Evolutionary conservation across 768 basidiomycete species (phyloP).

Genomic region (Suillus luteus): DNA sequence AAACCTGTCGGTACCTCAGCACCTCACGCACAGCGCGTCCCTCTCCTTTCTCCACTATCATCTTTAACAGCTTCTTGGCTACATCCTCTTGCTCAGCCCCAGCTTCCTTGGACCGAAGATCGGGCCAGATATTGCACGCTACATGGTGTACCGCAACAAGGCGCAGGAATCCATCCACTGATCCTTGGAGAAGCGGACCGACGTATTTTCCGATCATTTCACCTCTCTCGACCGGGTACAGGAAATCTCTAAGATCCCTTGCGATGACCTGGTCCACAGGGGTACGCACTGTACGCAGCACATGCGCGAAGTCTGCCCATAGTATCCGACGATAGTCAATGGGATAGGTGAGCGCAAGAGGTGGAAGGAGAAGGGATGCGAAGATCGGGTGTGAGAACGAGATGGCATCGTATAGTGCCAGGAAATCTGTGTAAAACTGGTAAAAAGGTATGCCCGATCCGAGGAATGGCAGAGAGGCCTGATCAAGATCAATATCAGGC

Average conservation of each 20-base stretch:
- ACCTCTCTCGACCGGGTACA: slow-evolving; percentile 69
- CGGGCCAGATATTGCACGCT: slow-evolving; percentile 73
- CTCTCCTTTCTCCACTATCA: slow-evolving; percentile 52
- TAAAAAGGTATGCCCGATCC: slow-evolving; percentile 78
- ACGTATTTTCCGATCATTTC: slow-evolving; percentile 68
- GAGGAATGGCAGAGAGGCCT: slow-evolving; percentile 58
- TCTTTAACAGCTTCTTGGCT: slow-evolving; percentile 48
- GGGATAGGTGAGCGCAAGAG: slow-evolving; percentile 75
- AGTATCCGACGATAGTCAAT: slow-evolving; percentile 81
- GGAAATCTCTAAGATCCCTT: slow-evolving; percentile 55
- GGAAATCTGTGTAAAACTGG: slow-evolving; percentile 91
- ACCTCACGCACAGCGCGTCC: slow-evolving; percentile 52
- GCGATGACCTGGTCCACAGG: slow-evolving; percentile 54
- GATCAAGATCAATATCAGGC: slow-evolving; percentile 43
- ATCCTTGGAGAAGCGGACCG: slow-evolving; percentile 47
- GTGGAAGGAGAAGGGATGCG: slow-evolving; percentile 71
- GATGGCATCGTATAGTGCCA: slow-evolving; percentile 87
- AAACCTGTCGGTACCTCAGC: slow-evolving; percentile 55
- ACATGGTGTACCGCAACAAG: slow-evolving; percentile 79
- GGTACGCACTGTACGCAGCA: slow-evolving; percentile 57
- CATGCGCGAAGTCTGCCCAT: slow-evolving; percentile 78
- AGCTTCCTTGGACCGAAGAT: slow-evolving; percentile 39
- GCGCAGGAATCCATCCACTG: slow-evolving; percentile 59
- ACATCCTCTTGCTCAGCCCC: slow-evolving; percentile 21
- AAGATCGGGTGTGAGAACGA: slow-evolving; percentile 85